Evolutionary conservation across 1,284 basidiomycete genomes (phyloP).

Genomic region (Fomitopsis palustris): DNA sequence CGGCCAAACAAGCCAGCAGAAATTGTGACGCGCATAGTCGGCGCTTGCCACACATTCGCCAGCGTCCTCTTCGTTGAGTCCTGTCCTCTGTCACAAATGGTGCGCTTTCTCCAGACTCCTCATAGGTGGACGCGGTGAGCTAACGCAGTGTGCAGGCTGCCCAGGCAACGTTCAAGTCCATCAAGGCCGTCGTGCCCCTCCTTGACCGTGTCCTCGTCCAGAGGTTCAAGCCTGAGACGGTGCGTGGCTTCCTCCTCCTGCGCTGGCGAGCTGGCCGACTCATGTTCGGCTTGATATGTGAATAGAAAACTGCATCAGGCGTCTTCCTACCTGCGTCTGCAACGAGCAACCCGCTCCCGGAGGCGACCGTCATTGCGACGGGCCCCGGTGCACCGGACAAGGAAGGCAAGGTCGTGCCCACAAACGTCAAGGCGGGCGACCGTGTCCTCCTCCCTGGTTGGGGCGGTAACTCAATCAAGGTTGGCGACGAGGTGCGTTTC

Average conservation of each 20-base stretch:
- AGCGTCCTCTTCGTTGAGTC: conserved; percentile 1
- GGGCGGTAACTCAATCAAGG: conserved; percentile 95
- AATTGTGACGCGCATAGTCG: conserved; percentile 16
- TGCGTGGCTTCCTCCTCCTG: conserved; percentile 32
- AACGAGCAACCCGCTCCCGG: conserved; percentile 83
- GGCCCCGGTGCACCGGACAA: conserved; percentile 91
- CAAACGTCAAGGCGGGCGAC: conserved; percentile 85
- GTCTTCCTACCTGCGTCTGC: conserved; percentile 92
- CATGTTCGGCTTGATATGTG: not conserved
- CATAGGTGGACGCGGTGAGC: not conserved
- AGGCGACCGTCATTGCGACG: conserved; percentile 94
- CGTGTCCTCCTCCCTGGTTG: conserved; percentile 92
- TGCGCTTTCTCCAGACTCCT: not conserved
- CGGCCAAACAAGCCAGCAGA: conserved; percentile 26
- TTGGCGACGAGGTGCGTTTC: conserved; percentile 87
- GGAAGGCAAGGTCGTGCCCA: conserved; percentile 78
- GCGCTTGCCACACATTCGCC: conserved; percentile 8
- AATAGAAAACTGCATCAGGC: conserved; percentile 90
- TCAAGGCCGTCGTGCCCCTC: conserved; percentile 89
- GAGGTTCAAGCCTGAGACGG: conserved; percentile 92
- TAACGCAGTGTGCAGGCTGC: conserved; percentile 46
- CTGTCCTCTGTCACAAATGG: conserved; percentile 4
- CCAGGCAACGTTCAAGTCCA: conserved; percentile 89
- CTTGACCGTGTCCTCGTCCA: conserved; percentile 97
- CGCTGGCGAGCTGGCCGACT: not conserved